These are phyloP conservation scores for Aspergillus neoniger DNA, from an alignment of 2,329 filamentous ascomycete genomes.

Conservation along the genomic window DNA sequence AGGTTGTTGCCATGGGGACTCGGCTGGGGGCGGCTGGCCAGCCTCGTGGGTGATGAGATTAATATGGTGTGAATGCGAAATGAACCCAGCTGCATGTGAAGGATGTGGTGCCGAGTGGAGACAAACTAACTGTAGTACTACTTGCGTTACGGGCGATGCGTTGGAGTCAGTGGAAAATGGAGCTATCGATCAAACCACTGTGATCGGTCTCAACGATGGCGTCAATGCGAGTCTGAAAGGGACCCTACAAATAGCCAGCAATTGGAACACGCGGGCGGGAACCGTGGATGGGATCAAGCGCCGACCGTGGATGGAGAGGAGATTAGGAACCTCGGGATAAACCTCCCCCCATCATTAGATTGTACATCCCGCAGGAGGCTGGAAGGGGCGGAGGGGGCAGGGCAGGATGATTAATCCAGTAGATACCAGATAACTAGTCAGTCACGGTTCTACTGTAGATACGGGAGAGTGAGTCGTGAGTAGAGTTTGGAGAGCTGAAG, in stretches of 20 bases:
- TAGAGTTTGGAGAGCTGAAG: not conserved
- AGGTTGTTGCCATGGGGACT: slow-evolving; percentile 26
- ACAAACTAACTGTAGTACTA: not conserved
- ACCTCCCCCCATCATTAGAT: not conserved
- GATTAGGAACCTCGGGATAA: not conserved
- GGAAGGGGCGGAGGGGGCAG: not conserved
- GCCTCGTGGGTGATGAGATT: slow-evolving; percentile 15
- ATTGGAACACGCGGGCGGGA: not conserved
- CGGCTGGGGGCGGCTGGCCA: slow-evolving; percentile 18
- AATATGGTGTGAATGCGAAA: not conserved
- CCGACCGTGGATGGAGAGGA: not conserved
- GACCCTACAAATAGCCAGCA: not conserved
- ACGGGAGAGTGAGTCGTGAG: not conserved
- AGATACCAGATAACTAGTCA: too few relatives aligned
- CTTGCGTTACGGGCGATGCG: not conserved
- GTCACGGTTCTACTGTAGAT: not conserved
- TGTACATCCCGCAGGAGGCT: not conserved
- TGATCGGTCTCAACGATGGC: not conserved
- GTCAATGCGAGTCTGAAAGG: not conserved
- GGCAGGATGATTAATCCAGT: not conserved
- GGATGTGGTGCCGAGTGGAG: too few relatives aligned
- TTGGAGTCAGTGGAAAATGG: not conserved
- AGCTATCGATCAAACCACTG: not conserved
- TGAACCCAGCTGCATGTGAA: not conserved
- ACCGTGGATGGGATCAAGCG: not conserved